A percentile compares a stretch with the other conserved stretches of the same genome.
These are phyloP conservation scores for Fusarium dimerum DNA, from an alignment of 2,329 filamentous ascomycete species.

Conservation along the genomic window DNA sequence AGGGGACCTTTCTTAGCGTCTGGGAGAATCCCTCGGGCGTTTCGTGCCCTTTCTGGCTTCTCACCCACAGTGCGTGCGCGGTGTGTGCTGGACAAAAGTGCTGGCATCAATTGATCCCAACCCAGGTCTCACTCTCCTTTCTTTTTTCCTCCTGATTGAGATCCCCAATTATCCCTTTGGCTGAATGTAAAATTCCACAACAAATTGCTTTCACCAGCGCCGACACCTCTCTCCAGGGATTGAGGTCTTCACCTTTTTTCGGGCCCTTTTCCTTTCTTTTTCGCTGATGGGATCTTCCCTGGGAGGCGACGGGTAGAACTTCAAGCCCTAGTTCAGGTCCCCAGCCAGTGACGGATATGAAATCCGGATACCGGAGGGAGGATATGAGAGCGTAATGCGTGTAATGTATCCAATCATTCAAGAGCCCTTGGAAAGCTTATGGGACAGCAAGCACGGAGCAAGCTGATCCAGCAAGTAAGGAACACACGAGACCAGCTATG, in stretches of 20 bases:
- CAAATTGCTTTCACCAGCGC: not conserved
- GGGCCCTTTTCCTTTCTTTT: constrained; percentile 11
- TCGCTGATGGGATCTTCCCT: not conserved
- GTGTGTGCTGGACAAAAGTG: not conserved
- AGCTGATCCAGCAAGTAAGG: too few relatives aligned
- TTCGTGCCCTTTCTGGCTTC: not conserved
- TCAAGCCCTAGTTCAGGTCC: constrained; percentile 16
- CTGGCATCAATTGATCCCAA: not conserved
- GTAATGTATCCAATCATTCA: not conserved
- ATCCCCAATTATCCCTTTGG: not conserved
- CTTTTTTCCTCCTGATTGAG: not conserved
- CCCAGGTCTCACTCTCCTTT: not conserved
- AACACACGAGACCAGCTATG: constrained; percentile 1
- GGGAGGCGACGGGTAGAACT: too few relatives aligned
- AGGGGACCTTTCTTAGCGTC: constrained; percentile 7
- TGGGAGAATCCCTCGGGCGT: not conserved
- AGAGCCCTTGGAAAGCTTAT: not conserved
- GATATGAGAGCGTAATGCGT: constrained; percentile 5
- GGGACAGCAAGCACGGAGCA: not conserved
- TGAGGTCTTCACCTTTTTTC: not conserved
- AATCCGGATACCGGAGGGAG: constrained; percentile 18
- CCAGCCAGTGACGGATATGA: constrained; percentile 24
- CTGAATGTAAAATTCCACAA: not conserved
- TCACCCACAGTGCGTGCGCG: too few relatives aligned
- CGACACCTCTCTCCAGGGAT: too few relatives aligned